Conservation (phyloP, 169 alveolate genomes). For the Besnoitia besnoiti region DNA sequence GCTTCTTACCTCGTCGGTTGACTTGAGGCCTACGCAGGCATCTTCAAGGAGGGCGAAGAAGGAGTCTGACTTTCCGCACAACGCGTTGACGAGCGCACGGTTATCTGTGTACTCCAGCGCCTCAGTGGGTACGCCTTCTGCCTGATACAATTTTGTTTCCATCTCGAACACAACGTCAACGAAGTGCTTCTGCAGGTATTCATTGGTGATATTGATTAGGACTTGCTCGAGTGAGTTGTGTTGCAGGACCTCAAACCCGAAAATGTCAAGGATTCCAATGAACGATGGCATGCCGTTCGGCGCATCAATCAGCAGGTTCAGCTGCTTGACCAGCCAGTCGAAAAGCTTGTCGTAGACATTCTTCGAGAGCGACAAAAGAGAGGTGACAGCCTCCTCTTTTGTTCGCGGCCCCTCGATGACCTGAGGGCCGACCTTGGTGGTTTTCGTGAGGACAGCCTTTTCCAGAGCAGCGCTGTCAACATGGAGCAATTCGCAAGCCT, state of each 20-base stretch:
- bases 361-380: conserved; percentile 91
- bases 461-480: conserved; percentile 61
- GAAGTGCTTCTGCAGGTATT: conserved; percentile 95
- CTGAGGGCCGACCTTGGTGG: conserved; percentile 83
- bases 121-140: conserved; percentile 88
- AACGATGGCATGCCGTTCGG: conserved; percentile 80
- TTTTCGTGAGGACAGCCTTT: conserved; percentile 73
- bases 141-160: conserved; percentile 79
- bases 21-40: conserved; percentile 89
- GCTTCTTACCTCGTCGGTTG: conserved; percentile 71
- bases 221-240: conserved; percentile 97
- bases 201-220: conserved; percentile 98
- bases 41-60: conserved; percentile 87
- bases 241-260: conserved; percentile 97
- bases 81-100: conserved; percentile 35
- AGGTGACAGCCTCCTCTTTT: conserved; percentile 82
- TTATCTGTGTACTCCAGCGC: conserved; percentile 82
- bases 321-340: conserved; percentile 91
- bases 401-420: conserved; percentile 86
- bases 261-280: conserved; percentile 97
- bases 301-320: conserved; percentile 91
- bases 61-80: conserved; percentile 74
- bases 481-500: conserved; percentile 85
- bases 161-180: conserved; percentile 92
- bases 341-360: conserved; percentile 95